Base-by-base conservation (phyloP, 352 stramenopile genomes). In the Phytophthora chlamydospora region DNA sequence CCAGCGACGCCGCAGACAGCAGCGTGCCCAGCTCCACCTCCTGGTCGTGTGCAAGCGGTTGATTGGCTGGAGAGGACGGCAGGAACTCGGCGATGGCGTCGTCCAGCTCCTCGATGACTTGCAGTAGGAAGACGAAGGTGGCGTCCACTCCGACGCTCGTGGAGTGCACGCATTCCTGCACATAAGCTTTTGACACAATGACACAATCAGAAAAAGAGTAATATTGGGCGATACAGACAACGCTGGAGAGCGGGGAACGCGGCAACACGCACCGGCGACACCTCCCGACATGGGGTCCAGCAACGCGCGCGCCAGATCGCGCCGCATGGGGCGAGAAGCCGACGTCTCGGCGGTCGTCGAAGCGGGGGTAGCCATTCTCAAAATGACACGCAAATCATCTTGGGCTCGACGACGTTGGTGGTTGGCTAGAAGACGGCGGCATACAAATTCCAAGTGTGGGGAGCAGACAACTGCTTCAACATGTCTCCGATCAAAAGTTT, bases 81-180 rank as follows among this genome's bases (percentile, higher is more conserved):
- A 78, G 12, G 17, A 83, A 78, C 44, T 89, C 67, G 9, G 21
- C 40, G 12, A 80, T 65, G 1, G 80, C 78, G 12, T 76, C 71
- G 24, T 93, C 80, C 17, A 93, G 59, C 54, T 93, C 82, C 13
- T 83, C 62, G 4, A 89, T 53, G 32, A 93, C 68, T 62, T 93
- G 76, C 55, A 78, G 52, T 21, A 91, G 61, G 46, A 93, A 93
- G 17, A 73, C 62, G 24, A 73, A 69, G 2, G 84, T 89, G 39
- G 80, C 76, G 17, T 84, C 80, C 19, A 82, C 58, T 7, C 81
- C 80, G 13, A 91, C 48, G 13, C 47, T 73, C 16, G 80, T 91
- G 19, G 82, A 91, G 61, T 93, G 84, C 41, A 93, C 82, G 41
- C 82, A 82, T 52, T 91, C 67, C 73, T 91, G 82, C 31, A 93